Percentiles rank a stretch among this genome's conserved stretches.
Conservation (phyloP, 2,329 filamentous ascomycete species). For the Madurella fahalii region DNA sequence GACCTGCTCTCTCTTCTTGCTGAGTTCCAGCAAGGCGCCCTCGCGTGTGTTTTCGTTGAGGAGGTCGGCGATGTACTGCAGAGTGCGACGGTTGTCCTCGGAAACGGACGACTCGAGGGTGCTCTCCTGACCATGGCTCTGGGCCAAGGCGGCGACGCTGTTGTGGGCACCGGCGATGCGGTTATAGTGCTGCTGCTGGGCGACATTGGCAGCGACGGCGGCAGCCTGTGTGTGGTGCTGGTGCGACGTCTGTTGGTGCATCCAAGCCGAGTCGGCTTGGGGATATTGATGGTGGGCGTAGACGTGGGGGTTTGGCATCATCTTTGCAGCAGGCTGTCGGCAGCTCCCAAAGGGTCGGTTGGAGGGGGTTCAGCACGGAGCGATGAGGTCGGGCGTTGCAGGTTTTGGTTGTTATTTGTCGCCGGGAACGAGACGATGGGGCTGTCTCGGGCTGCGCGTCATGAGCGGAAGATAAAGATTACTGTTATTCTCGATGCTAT, state of each 20-base stretch:
- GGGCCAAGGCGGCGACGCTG: slow-evolving; percentile 42
- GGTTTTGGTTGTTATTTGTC: slow-evolving; percentile 14
- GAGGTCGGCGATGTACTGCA: slow-evolving; percentile 87
- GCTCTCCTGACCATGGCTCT: slow-evolving; percentile 49
- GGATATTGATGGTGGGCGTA: slow-evolving; percentile 66
- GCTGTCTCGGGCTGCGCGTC: slow-evolving; percentile 20
- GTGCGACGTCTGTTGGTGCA: slow-evolving; percentile 61
- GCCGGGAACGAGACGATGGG: slow-evolving; percentile 14
- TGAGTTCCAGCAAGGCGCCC: slow-evolving; percentile 87
- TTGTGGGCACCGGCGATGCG: slow-evolving; percentile 66
- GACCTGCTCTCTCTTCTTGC: slow-evolving; percentile 98
- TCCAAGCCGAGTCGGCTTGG: slow-evolving; percentile 61
- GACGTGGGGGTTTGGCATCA: slow-evolving; percentile 61
- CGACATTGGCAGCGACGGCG: slow-evolving; percentile 50
- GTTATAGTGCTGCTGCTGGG: slow-evolving; percentile 63
- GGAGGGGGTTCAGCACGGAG: neutral
- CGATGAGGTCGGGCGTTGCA: neutral
- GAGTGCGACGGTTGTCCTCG: slow-evolving; percentile 89
- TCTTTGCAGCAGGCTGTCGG: slow-evolving; percentile 34
- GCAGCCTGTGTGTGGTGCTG: slow-evolving; percentile 52
- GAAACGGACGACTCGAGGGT: slow-evolving; percentile 64
- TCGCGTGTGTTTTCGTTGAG: slow-evolving; percentile 84
- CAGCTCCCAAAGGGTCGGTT: neutral
- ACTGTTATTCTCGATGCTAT: neutral
- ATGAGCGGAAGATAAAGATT: slow-evolving; percentile 16